Evolutionary conservation across 73 alveolate species (phyloP), one percentile per base, ranked within the genome.

Genomic region (Paramecium caudatum): DNA sequence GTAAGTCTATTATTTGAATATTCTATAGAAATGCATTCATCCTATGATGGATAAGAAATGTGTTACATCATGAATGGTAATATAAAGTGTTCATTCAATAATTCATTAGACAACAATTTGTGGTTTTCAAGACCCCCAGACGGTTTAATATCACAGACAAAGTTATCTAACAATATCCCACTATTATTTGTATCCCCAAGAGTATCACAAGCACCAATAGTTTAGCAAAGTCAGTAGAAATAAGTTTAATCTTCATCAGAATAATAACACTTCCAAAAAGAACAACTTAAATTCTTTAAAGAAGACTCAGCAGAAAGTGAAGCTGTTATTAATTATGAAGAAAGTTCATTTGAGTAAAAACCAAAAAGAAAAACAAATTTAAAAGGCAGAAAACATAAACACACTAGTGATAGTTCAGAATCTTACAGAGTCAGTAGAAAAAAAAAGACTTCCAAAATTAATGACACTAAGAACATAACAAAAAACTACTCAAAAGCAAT

Each of bases 401-500:
- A 65, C 34, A 30, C 30, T 3, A 55, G 83, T 74, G 88, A 74
- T 74, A 74, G 88, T 45, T 27, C 55, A 9, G 88, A 74, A 74
- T 74, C 88, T 6, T 74, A 36, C 43, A 74, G 68, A 10, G 32
- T 74, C n/a, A 16, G 30, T 12, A 74, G 69, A 43, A 74, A 74
- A 17, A 74, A 74, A 45, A 74, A 74, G 32, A 37, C 55, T 19
- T 43, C 62, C 55, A 74, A 86, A 33, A 48, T 86, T 7, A 86
- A 86, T 43, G 93, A 86, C 48, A 86, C 93, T 19, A 86, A 86
- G 65, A 86, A 86, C 15, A 86, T 86, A 4, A 70, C 93, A 19
- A 86, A 86, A 45, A 86, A 86, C 39, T 86, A 86, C 65, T 86
- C 93, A n/a, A 86, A 86, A 45, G 93, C 93, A 9, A 86, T 86